Conservation (phyloP, 768 basidiomycete species). For the Suillus subaureus region DNA sequence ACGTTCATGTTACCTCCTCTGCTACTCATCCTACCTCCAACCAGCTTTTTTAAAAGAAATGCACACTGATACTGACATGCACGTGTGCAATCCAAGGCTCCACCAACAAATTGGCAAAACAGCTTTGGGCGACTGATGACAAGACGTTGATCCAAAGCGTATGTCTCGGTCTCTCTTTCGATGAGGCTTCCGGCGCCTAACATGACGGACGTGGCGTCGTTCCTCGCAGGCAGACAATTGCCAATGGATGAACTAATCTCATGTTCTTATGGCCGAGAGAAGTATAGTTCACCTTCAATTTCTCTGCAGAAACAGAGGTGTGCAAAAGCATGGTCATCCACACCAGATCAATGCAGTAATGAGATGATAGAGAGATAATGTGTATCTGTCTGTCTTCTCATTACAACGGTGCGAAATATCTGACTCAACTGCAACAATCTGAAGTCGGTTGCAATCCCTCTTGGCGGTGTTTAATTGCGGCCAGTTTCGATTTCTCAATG, state of each 20-base stretch:
- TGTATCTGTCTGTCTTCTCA: neutral
- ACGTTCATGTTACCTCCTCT: neutral
- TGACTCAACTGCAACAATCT: neutral
- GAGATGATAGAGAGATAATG: neutral
- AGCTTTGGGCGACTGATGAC: slow-evolving; percentile 1
- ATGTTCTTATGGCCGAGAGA: neutral
- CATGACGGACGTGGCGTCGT: slow-evolving; percentile 28
- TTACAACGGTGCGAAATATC: neutral
- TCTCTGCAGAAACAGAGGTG: neutral
- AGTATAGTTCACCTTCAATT: neutral
- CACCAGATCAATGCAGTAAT: neutral
- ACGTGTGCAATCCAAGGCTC: too few species aligned
- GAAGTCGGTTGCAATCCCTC: neutral
- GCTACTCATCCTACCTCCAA: neutral
- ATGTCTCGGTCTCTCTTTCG: too few species aligned
- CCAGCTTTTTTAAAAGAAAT: too few species aligned
- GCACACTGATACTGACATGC: too few species aligned
- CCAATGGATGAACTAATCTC: neutral
- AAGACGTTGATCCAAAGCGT: too few species aligned
- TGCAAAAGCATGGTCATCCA: neutral
- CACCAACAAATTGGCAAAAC: too few species aligned
- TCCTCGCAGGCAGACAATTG: slow-evolving; percentile 27
- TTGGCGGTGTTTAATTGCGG: neutral
- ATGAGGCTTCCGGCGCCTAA: too few species aligned
- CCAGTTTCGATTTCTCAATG: neutral